Evolutionary conservation across 1,284 basidiomycete species (phyloP), one percentile per base, ranked within the genome.

Genomic region (Heimioporus retisporus): DNA sequence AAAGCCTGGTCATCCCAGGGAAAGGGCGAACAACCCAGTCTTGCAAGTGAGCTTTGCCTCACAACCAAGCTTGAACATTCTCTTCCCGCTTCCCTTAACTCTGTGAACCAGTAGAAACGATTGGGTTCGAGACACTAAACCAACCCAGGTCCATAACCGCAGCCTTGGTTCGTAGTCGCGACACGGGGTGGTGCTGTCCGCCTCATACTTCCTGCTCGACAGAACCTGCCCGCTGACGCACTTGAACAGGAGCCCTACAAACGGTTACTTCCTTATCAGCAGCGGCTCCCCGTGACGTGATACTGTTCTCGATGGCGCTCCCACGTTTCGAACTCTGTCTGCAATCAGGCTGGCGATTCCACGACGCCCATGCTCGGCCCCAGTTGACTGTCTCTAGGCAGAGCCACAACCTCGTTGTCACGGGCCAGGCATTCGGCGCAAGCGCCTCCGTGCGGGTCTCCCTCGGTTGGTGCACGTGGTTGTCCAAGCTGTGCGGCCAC

Each of bases 311-410:
- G 35, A 76, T 77, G 76, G 28, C 67, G 25, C 74, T 75, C n/a
- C 72, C 75, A 64, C 73, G 69, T 64, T 75, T 77, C 57, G 73
- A 75, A 50, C 73, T 77, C 25, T 72, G 66, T 59, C 67, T 65
- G 23, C 28, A 55, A 35, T 68, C 72, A 16, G 65, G 72, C 61
- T 76, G 75, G 73, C 64, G 74, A 57, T 64, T 75, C 66, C 71
- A 77, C 54, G 74, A 67, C 60, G 65, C 53, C 15, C 64, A 59
- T 54, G 73, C 71, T 50, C 73, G 73, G 59, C 73, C 76, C 21
- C 76, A 74, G 63, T 65, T 75, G 66, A 55, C 54, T 2, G 59
- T 75, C 67, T 70, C 67, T 58, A 77, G 59, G 65, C 76, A 75
- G 69, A 54, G 63, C 65, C 73, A 75, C 64, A 46, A 63, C 73